Evolutionary conservation across 2,329 filamentous ascomycete genomes (phyloP).

Genomic region (Claviceps capensis): DNA sequence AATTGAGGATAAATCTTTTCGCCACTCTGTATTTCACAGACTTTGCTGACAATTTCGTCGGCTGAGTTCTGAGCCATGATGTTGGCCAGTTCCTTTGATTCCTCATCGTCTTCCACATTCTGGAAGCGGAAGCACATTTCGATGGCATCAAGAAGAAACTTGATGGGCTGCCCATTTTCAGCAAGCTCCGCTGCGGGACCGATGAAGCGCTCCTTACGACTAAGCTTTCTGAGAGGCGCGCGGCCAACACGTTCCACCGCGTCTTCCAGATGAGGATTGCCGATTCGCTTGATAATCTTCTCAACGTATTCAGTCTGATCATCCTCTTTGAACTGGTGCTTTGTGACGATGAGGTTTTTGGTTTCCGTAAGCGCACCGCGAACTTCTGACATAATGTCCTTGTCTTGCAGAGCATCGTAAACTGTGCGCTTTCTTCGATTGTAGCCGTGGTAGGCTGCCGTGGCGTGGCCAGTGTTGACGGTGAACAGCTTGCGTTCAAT

Average conservation of each 20-base stretch:
- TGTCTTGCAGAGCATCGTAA: constrained; percentile 74
- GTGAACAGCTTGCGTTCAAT: constrained; percentile 99
- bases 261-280: constrained; percentile 86
- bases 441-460: constrained; percentile 90
- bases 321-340: constrained; percentile 62
- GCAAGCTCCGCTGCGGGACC: constrained; percentile 82
- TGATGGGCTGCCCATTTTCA: constrained; percentile 60
- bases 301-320: constrained; percentile 81
- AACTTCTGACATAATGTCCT: constrained; percentile 67
- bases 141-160: constrained; percentile 64
- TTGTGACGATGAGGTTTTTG: constrained; percentile 68
- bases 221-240: constrained; percentile 84
- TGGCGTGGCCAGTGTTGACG: constrained; percentile 96
- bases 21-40: constrained; percentile 64
- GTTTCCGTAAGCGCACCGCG: constrained; percentile 74
- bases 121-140: constrained; percentile 95
- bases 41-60: constrained; percentile 61
- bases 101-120: constrained; percentile 81
- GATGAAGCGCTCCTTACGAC: constrained; percentile 90
- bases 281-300: constrained; percentile 84
- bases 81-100: constrained; percentile 73
- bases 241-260: constrained; percentile 90
- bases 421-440: constrained; percentile 75
- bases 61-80: constrained; percentile 65
- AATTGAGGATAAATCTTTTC: constrained; percentile 71